phyloP scores from a whole-genome alignment of 2,329 filamentous ascomycete genomes.

The Cylindrodendrum hubeiense region DNA sequence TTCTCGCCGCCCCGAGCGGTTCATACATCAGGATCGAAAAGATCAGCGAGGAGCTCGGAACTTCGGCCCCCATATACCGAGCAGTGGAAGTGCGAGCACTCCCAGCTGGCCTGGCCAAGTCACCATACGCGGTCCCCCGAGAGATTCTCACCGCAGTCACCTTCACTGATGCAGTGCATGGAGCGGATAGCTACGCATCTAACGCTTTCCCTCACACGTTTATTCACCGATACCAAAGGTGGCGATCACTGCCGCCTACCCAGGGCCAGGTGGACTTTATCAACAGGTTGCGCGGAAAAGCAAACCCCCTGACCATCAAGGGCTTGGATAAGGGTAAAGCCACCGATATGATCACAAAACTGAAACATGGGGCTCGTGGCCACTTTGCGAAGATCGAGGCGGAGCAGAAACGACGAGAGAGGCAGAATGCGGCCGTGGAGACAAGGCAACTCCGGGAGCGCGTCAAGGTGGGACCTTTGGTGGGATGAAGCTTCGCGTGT shows the following conservation, averaged over 20 bases:
- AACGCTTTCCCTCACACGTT: conserved; percentile 75
- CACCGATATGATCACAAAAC: conserved; percentile 90
- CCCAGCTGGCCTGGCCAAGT: conserved; percentile 58
- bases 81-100: conserved; percentile 63
- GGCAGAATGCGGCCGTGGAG: conserved; percentile 51
- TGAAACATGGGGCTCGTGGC: conserved; percentile 83
- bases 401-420: conserved; percentile 63
- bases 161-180: conserved; percentile 83
- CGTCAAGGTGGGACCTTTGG: conserved; percentile 67
- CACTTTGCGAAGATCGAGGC: conserved; percentile 68
- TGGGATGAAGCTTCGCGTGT: conserved; percentile 16
- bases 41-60: conserved; percentile 39
- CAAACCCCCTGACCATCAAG: conserved; percentile 63
- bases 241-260: conserved; percentile 77
- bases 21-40: conserved; percentile 70
- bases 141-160: conserved; percentile 74
- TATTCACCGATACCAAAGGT: conserved; percentile 74
- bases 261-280: conserved; percentile 76
- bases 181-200: conserved; percentile 83
- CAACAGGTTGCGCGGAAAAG: conserved; percentile 71
- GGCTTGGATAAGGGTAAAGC: conserved; percentile 84
- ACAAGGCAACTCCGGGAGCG: conserved; percentile 60
- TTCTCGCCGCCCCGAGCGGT: conserved; percentile 75
- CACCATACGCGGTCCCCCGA: conserved; percentile 77
- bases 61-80: conserved; percentile 50